Evolutionary conservation across 352 stramenopile genomes (phyloP).

Genomic region (Halophytophthora polymorphica): DNA sequence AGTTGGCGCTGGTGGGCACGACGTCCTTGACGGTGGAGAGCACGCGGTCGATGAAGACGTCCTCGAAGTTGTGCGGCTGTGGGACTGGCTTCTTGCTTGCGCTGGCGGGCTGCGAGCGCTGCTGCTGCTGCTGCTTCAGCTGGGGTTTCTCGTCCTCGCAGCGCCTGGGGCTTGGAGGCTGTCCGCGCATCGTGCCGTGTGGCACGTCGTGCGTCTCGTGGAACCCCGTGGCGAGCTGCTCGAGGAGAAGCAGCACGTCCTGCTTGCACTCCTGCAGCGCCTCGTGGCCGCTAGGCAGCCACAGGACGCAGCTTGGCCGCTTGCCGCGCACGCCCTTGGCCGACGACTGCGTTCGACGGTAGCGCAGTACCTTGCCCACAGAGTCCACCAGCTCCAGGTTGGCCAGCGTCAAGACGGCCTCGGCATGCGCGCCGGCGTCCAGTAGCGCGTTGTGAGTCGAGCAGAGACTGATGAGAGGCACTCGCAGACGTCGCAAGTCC

Average conservation of each 20-base stretch:
- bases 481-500: constrained; percentile 41
- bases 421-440: constrained; percentile 71
- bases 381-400: constrained; percentile 69
- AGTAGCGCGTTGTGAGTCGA: constrained; percentile 87
- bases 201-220: constrained; percentile 87
- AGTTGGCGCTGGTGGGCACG: constrained; percentile 8
- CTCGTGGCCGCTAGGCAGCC: constrained; percentile 92
- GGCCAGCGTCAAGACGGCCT: constrained; percentile 57
- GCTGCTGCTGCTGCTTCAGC: constrained; percentile 13
- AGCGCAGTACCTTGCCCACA: constrained; percentile 71
- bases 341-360: constrained; percentile 18
- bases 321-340: constrained; percentile 14
- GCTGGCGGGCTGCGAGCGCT: background rate
- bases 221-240: constrained; percentile 93
- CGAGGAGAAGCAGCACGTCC: constrained; percentile 80
- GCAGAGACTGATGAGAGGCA: constrained; percentile 88
- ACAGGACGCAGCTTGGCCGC: constrained; percentile 52
- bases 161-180: constrained; percentile 15
- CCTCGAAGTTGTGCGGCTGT: constrained; percentile 61
- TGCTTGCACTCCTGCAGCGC: constrained; percentile 92
- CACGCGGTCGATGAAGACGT: constrained; percentile 87
- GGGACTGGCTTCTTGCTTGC: constrained; percentile 16
- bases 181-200: constrained; percentile 15
- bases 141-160: constrained; percentile 20
- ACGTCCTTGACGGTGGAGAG: constrained; percentile 60